Evolutionary conservation across 495 filamentous ascomycete genomes (phyloP).

Genomic region (Aspergillus biplanus): DNA sequence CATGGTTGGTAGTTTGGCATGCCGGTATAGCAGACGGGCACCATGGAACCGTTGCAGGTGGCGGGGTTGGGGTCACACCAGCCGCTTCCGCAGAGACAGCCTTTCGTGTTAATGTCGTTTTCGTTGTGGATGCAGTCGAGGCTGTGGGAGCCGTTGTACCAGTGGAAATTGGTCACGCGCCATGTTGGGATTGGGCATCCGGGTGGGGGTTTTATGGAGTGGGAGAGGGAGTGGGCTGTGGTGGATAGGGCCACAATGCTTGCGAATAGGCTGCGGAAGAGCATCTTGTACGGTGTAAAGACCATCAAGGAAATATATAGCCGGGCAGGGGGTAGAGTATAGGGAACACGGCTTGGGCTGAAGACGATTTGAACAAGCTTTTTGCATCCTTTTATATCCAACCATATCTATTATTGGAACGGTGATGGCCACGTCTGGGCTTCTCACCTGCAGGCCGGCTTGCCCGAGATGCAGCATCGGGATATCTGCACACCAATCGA

Average conservation of each 20-base stretch:
- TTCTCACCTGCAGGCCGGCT: too few species aligned
- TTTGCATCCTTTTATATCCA: too few species aligned
- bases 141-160: conserved; percentile 40
- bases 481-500: too few species aligned
- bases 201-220: conserved; percentile 35
- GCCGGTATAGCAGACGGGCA: conserved; percentile 39
- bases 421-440: too few species aligned
- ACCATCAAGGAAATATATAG: too few species aligned
- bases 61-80: conserved; percentile 36
- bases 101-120: conserved; percentile 32
- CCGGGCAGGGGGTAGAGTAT: too few species aligned
- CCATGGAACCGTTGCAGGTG: conserved; percentile 38
- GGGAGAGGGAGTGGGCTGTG: conserved; percentile 19
- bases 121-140: conserved; percentile 44
- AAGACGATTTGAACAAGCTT: not conserved
- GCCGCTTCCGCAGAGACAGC: conserved; percentile 31
- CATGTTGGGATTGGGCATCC: conserved; percentile 41
- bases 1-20: conserved; percentile 44
- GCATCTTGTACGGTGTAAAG: conserved; percentile 1
- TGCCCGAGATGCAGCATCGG: too few species aligned
- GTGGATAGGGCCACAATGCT: conserved; percentile 16
- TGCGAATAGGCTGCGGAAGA: conserved; percentile 7
- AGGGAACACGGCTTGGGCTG: too few species aligned
- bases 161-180: conserved; percentile 35
- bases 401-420: too few species aligned